Evolutionary conservation across 306 rosid genomes (phyloP), one percentile per base, ranked within the genome.

Genomic region (Cyamopsis tetragonoloba): DNA sequence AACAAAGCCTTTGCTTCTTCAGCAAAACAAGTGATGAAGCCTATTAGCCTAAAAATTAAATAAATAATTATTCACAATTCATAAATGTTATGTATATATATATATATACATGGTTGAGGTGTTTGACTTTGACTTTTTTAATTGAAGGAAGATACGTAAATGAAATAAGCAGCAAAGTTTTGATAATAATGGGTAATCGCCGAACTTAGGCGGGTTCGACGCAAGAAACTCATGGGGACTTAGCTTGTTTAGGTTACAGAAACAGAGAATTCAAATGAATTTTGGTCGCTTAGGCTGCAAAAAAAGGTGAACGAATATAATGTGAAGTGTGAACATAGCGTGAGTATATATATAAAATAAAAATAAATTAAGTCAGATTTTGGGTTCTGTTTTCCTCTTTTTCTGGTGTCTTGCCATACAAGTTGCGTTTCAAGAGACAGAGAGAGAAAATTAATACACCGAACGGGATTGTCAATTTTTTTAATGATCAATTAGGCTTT

Each of bases 161-260:
- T 73, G 87, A 81, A 78, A 62, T 66, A 24, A 7, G 65, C 62
- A 77, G 81, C 77, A 68, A 78, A 60, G 41, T 59, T 50, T 42
- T 47, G 22, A 11, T 79, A 65, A 78, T 85, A 65, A 78, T 85
- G 95, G 78, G 2, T 51, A 47, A 74, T 74, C 2, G 84, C 96
- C 96, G 3, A 89, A 89, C 89, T 70, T 77, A 71, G 83, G 80
- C 81, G 73, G 59, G 84, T 82, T 86, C 48, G 30, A 51, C 38
- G 81, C 75, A 60, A 68, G 74, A 81, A 78, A 69, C 17, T 59
- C 68, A 43, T 73, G 80, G n/a, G n/a, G n/a, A n/a, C n/a, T n/a
- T n/a, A n/a, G 51, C 37, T 6, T 63, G 74, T 74, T 72, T 81
- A 23, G 68, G 74, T 73, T 73, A 47, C 9, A 51, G n/a, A 14